These are phyloP conservation scores for Zea mays DNA, from an alignment of 176 grass and related monocot species.

Conservation along the genomic window Zm-B73-REFERENCE-NAM-5.0 NC_050099.1:139052001-139052500, in stretches of 20 bases:
- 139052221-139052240: background rate
- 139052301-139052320: constrained; percentile 3
- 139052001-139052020: background rate
- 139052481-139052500: constrained; percentile 96
- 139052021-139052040: background rate
- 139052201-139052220: constrained; percentile 17
- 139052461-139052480: constrained; percentile 75
- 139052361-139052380: constrained; percentile 39
- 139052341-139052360: constrained; percentile 28
- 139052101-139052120: background rate
- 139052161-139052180: background rate
- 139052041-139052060: background rate
- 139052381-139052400: constrained; percentile 96
- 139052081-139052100: background rate
- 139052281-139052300: constrained; percentile 9
- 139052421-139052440: constrained; percentile 95
- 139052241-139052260: background rate
- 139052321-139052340: background rate
- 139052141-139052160: background rate
- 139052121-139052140: background rate
- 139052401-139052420: constrained; percentile 95
- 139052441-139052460: constrained; percentile 85
- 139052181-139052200: constrained; percentile 9
- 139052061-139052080: background rate
- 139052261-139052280: background rate